These are phyloP conservation scores for Botryotinia globosa DNA, from an alignment of 2,329 filamentous ascomycete genomes.

Conservation along the genomic window DNA sequence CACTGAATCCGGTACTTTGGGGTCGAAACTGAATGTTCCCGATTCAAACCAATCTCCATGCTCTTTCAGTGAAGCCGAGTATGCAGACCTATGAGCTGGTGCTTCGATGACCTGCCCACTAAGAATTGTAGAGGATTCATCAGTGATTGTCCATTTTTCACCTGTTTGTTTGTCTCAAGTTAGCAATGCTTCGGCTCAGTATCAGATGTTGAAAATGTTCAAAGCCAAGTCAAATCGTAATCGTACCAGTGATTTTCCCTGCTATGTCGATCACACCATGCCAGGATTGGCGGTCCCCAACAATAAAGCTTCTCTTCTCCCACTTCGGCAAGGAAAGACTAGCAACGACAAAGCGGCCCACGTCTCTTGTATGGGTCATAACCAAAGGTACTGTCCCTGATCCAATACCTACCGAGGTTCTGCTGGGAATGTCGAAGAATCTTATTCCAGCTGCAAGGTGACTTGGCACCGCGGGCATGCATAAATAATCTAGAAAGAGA, in stretches of 20 bases:
- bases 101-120: neutral
- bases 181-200: neutral
- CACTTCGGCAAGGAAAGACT: constrained; percentile 28
- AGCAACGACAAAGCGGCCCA: constrained; percentile 32
- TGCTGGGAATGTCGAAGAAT: constrained; percentile 29
- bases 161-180: neutral
- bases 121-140: neutral
- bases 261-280: constrained; percentile 33
- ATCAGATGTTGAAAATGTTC: neutral
- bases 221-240: neutral
- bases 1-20: neutral
- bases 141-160: neutral
- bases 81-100: neutral
- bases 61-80: constrained; percentile 8
- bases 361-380: constrained; percentile 33
- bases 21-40: constrained; percentile 7
- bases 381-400: constrained; percentile 27
- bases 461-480: constrained; percentile 25
- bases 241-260: constrained; percentile 27
- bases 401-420: constrained; percentile 30
- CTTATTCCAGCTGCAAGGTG: constrained; percentile 28
- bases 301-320: constrained; percentile 28
- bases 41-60: constrained; percentile 14
- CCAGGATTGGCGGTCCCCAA: constrained; percentile 33
- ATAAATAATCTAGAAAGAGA: constrained; percentile 30